Evolutionary conservation across 139 green algal species (phyloP).

Genomic region (Edaphochlamys debaryana): DNA sequence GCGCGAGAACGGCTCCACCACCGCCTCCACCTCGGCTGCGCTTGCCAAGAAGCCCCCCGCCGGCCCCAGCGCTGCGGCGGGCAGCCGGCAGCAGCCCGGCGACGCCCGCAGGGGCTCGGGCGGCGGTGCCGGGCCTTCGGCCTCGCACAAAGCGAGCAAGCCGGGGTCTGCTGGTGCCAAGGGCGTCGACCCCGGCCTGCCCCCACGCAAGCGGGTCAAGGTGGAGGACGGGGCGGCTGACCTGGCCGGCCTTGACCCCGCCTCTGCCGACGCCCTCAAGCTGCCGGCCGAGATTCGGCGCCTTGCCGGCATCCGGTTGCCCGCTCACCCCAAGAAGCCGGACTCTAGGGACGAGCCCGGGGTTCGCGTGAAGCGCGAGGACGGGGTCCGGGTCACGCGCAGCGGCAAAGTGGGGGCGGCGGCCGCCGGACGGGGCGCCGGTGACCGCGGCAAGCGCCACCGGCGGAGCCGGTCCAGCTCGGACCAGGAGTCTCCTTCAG

Average conservation of each 20-base stretch:
- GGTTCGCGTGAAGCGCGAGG: not conserved
- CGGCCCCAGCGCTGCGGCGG: not conserved
- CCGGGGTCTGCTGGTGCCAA: too few species aligned
- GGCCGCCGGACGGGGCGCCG: not conserved
- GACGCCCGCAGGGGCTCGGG: too few species aligned
- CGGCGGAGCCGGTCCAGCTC: not conserved
- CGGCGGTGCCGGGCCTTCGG: too few species aligned
- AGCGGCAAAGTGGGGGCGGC: not conserved
- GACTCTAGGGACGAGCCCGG: conserved; percentile 2
- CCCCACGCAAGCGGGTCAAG: conserved; percentile 26
- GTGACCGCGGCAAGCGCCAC: not conserved
- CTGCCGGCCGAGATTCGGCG: conserved; percentile 59
- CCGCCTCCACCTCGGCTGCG: too few species aligned
- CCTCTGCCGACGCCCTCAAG: not conserved
- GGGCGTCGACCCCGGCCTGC: not conserved
- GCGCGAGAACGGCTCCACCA: conserved; percentile 4
- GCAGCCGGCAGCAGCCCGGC: not conserved
- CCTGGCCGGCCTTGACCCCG: not conserved
- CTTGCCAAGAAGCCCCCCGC: not conserved
- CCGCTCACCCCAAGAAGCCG: conserved; percentile 21
- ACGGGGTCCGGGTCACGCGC: not conserved
- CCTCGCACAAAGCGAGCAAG: not conserved
- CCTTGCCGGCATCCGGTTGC: conserved; percentile 53
- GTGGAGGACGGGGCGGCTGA: not conserved
- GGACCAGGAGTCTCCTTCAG: not conserved